Evolutionary conservation across 108 stramenopile genomes (phyloP), one percentile per base, ranked within the genome.

Genomic region (Conticribra guillardii): DNA sequence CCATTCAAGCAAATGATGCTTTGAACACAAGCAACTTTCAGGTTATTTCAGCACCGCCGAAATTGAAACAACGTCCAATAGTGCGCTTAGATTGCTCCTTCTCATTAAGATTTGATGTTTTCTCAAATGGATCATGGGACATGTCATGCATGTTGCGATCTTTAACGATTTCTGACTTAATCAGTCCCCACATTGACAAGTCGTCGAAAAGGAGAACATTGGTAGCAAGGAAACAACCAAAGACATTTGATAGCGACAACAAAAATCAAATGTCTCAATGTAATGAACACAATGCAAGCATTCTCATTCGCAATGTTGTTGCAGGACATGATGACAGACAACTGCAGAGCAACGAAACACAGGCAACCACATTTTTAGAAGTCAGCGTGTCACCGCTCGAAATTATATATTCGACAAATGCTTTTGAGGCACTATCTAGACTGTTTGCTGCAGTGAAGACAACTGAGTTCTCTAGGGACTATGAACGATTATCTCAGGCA

Each of bases 371-470:
- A 9, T 41, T 41, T 41, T 41, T 65, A 17, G 63, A 61, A 18
- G 41, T 88, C 11, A 77, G 70, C 11, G 55, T 90, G 11, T 60
- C 69, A 28, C 87, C 89, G 3, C 66, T 90, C 59, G 87, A 90
- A 68, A 68, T 88, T 46, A 79, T 86, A 5, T 90, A 88, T 63
- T 73, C 84, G 31, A 81, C 87, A 23, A 45, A 79, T 21, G 80
- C 87, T 17, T 82, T 85, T 33, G 85, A 87, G 73, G 82, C 76
- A 34, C 52, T 86, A 7, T 84, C 66, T 4, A 60, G 82, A 61
- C 79, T 90, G 16, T 75, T 90, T 26, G 72, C 72, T 33, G 69
- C 85, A 1, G 77, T 82, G n/a, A 86, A 82, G 47, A 81, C 85
- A 16, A 69, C 67, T 17, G 89, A 90, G 31, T 69, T 90, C 45